These are phyloP conservation scores for Chaetomiaceae sp. DNA, from an alignment of 2,329 filamentous ascomycete genomes.

Conservation along the genomic window DNA sequence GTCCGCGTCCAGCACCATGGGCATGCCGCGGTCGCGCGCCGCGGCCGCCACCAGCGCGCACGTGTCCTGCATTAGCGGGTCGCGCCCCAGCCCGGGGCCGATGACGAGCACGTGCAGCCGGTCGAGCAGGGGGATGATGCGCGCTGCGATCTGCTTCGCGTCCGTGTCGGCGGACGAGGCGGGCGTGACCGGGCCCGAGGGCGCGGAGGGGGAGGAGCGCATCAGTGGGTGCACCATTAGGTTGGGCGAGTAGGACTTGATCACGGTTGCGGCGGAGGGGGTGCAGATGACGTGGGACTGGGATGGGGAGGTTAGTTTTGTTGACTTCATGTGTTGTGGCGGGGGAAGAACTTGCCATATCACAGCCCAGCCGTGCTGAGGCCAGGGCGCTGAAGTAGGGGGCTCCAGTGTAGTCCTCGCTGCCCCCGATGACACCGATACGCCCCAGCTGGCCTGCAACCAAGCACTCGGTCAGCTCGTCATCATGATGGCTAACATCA, in stretches of 20 bases:
- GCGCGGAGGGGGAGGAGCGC: conserved; percentile 48
- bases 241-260: conserved; percentile 97
- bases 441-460: conserved; percentile 76
- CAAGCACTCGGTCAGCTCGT: neutral
- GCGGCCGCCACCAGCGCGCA: conserved; percentile 72
- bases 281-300: conserved; percentile 95
- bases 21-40: conserved; percentile 64
- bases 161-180: conserved; percentile 48
- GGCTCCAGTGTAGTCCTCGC: conserved; percentile 92
- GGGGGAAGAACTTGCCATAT: conserved; percentile 58
- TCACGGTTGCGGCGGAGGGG: conserved; percentile 75
- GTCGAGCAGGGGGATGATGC: conserved; percentile 72
- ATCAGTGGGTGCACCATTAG: conserved; percentile 98
- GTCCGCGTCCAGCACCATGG: conserved; percentile 88
- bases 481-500: neutral
- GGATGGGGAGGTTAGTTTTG: neutral
- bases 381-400: conserved; percentile 99
- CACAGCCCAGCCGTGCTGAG: conserved; percentile 80
- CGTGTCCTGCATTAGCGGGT: conserved; percentile 83
- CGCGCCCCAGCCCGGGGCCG: conserved; percentile 84
- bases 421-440: conserved; percentile 89
- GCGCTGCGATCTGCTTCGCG: conserved; percentile 54
- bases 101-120: conserved; percentile 90
- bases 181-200: conserved; percentile 27
- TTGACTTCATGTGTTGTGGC: neutral